Percentiles rank a stretch among this genome's conserved stretches.
Conservation (phyloP, 2,329 filamentous ascomycete genomes). For the Botrytis byssoidea region DNA sequence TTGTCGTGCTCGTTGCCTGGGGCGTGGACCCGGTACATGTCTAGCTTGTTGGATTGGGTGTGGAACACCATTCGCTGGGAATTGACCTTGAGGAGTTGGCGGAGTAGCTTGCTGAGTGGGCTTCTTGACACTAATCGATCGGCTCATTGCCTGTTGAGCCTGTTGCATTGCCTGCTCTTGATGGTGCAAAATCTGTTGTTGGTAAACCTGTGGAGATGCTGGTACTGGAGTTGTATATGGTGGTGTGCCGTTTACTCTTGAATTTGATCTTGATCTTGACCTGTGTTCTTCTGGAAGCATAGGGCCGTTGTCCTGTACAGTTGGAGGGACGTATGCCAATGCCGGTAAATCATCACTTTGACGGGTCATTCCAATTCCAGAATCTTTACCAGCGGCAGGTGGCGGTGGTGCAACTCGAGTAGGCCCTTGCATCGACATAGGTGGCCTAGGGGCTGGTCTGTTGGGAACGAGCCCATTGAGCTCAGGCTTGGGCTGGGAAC, state of each 20-base stretch:
- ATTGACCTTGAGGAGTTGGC: slow-evolving; percentile 53
- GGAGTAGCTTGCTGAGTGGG: slow-evolving; percentile 48
- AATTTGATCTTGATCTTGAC: slow-evolving; percentile 69
- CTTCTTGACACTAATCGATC: slow-evolving; percentile 38
- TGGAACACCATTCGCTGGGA: slow-evolving; percentile 41
- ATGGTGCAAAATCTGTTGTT: slow-evolving; percentile 69
- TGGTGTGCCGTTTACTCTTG: slow-evolving; percentile 55
- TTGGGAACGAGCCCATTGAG: slow-evolving; percentile 67
- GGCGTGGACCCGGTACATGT: slow-evolving; percentile 58
- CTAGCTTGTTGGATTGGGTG: slow-evolving; percentile 39
- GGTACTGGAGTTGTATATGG: slow-evolving; percentile 33
- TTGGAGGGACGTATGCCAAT: slow-evolving; percentile 38
- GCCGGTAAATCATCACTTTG: slow-evolving; percentile 53
- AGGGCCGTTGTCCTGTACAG: slow-evolving; percentile 29
- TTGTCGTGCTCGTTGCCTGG: slow-evolving; percentile 74
- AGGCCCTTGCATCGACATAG: slow-evolving; percentile 67
- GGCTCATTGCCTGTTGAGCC: slow-evolving; percentile 37
- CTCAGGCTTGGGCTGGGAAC: slow-evolving; percentile 48
- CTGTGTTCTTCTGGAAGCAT: slow-evolving; percentile 67
- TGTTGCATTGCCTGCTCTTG: slow-evolving; percentile 75
- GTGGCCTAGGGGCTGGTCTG: slow-evolving; percentile 85
- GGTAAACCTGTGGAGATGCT: slow-evolving; percentile 46
- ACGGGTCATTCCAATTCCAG: slow-evolving; percentile 61
- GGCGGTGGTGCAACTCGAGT: slow-evolving; percentile 56
- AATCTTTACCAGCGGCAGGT: slow-evolving; percentile 59